These are phyloP conservation scores for Iris pallida DNA, from an alignment of 116 monocot species.

Conservation along the genomic window DNA sequence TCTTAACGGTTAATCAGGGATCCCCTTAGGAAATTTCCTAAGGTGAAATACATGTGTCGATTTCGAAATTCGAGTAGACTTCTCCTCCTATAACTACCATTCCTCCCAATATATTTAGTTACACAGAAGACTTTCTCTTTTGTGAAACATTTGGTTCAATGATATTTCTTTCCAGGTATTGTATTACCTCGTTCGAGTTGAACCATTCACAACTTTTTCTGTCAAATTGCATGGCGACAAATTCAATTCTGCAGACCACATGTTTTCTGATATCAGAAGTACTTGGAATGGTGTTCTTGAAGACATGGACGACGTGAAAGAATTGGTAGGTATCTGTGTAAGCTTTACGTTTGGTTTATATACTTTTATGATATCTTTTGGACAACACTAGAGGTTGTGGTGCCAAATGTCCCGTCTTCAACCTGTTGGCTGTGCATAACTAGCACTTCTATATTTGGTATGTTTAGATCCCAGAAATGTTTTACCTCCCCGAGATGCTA, in stretches of 20 bases:
- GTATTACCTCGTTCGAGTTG: slow-evolving; percentile 88
- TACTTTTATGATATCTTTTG: background rate
- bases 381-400: slow-evolving; percentile 1
- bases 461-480: slow-evolving; percentile 89
- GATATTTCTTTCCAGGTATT: slow-evolving; percentile 50
- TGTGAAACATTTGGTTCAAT: background rate
- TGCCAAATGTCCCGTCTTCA: background rate
- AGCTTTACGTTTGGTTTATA: background rate
- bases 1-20: no score
- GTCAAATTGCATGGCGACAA: slow-evolving; percentile 86
- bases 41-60: no score
- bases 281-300: slow-evolving; percentile 91
- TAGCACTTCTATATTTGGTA: slow-evolving; percentile 6
- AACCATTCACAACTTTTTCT: slow-evolving; percentile 87
- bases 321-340: slow-evolving; percentile 57
- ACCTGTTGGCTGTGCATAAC: background rate
- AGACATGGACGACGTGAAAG: slow-evolving; percentile 96
- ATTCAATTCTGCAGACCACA: slow-evolving; percentile 80
- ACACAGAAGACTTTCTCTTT: no score
- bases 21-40: no score
- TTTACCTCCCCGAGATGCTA: slow-evolving; percentile 88
- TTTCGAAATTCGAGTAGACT: no score
- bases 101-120: no score
- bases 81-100: no score
- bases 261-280: slow-evolving; percentile 77